Base-by-base conservation (phyloP, 2,329 filamentous ascomycete species). In the Trichoderma pleuroti region DNA sequence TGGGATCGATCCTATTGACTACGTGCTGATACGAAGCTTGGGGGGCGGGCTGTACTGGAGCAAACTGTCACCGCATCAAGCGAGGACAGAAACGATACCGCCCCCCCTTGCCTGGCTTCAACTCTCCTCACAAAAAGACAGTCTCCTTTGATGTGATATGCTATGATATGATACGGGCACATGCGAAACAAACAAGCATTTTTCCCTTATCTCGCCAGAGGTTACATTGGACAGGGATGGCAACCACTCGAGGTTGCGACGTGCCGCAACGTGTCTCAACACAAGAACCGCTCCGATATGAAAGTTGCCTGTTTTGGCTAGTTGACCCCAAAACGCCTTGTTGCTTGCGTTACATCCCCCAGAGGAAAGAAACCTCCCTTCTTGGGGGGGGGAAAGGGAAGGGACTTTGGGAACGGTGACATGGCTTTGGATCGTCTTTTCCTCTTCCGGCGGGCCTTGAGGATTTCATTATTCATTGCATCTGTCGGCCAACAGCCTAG, bases 211-310 rank as follows among this genome's bases (percentile, higher is more conserved):
- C 36, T 68, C 10, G 56, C 54, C 54, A 26, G 12, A 68, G 32
- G 65, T 68, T 68, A 68, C 65, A 59, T 68, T 21, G n/a, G 39
- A 39, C 65, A 59, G 54, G 65, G 65, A 39, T 56, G n/a, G 24
- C 34, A 12, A 18, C 12, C 21, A 30, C 52, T 36, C 30, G 46
- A 46, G 36, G 36, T 42, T 64, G 61, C 57, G 57, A 61, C 57
- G 61, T 64, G 49, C 34, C 52, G 63, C 63, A 56, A 66, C 63
- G 63, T 66, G 63, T 66, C 63, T 66, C 63, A 66, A 26, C 14
- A 56, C 24, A 66, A 30, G 32, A 66, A 66, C 63, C 52, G 16
- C 49, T 65, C 62, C 46, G n/a, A 36, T 21, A 60, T 32, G 32
- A 30, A 59, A 59, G 26, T 32, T 59, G 24, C 64, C 64, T 59